phyloP scores from a whole-genome alignment of 2,329 filamentous ascomycete species.

The Dactylonectria estremocensis region DNA sequence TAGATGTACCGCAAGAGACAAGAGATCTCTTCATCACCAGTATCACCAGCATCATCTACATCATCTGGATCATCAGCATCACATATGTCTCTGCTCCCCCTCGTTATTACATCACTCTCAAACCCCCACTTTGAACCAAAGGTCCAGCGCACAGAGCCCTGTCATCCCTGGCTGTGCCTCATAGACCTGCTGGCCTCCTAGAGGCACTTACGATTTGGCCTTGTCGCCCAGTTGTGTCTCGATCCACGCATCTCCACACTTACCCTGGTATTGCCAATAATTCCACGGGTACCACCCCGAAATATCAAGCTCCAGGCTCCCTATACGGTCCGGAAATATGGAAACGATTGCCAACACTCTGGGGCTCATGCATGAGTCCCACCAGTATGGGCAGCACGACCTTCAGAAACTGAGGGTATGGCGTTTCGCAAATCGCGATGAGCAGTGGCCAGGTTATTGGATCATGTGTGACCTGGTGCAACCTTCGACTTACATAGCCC shows the following conservation, averaged over 20 bases:
- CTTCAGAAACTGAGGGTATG: slow-evolving; percentile 65
- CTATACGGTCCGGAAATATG: slow-evolving; percentile 35
- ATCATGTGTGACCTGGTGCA: slow-evolving; percentile 52
- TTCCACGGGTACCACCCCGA: slow-evolving; percentile 22
- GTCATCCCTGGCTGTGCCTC: neutral
- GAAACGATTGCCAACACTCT: slow-evolving; percentile 37
- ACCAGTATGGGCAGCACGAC: slow-evolving; percentile 57
- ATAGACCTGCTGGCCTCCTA: neutral
- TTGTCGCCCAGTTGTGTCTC: neutral
- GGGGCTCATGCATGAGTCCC: slow-evolving; percentile 52
- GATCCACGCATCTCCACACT: slow-evolving; percentile 22
- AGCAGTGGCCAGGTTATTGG: slow-evolving; percentile 50
- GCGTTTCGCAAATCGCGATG: slow-evolving; percentile 49
- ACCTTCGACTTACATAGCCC: slow-evolving; percentile 7
- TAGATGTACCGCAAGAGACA: neutral
- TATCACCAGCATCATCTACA: neutral
- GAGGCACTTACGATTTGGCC: slow-evolving; percentile 7
- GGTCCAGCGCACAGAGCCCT: slow-evolving; percentile 14
- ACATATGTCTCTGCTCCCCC: neutral
- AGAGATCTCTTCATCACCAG: neutral
- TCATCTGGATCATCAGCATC: neutral
- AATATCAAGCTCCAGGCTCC: slow-evolving; percentile 27
- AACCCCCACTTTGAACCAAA: slow-evolving; percentile 1
- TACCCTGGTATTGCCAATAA: slow-evolving; percentile 7
- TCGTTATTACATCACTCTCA: neutral